A percentile compares a stretch with the other conserved stretches of the same genome.
Conservation (phyloP, 2,329 filamentous ascomycete genomes). For the Epichloe brachyelytri region DNA sequence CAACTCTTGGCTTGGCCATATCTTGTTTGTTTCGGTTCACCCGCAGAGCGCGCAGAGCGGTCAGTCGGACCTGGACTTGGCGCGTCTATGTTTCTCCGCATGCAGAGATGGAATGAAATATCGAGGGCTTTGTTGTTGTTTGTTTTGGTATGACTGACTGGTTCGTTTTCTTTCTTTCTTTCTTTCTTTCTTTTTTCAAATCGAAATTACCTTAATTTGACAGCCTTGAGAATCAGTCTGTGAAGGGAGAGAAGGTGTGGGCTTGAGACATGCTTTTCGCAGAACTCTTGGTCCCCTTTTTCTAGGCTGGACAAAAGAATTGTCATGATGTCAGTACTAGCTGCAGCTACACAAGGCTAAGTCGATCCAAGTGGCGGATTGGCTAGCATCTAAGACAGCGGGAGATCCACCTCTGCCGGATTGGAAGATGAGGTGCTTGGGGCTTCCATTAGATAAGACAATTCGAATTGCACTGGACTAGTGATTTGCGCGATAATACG, state of each 20-base stretch:
- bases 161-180: neutral
- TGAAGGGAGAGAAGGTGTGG: neutral
- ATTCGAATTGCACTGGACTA: no score
- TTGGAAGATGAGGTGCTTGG: neutral
- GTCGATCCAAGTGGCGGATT: neutral
- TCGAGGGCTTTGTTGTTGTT: neutral
- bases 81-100: neutral
- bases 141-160: no score
- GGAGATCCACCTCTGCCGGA: neutral
- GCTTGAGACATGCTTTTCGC: neutral
- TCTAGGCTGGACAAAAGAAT: neutral
- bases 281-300: neutral
- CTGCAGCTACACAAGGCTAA: neutral
- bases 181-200: neutral
- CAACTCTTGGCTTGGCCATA: constrained; percentile 34
- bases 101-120: neutral
- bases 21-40: neutral
- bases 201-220: neutral
- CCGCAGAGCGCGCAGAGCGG: neutral
- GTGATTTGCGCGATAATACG: no score
- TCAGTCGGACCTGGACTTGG: neutral
- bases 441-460: no score
- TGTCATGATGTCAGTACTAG: constrained; percentile 7
- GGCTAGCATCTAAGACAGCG: neutral
- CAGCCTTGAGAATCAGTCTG: no score